These are phyloP conservation scores for Paracorniculantispora psalliotae DNA, from an alignment of 2,329 filamentous ascomycete species.

Conservation along the genomic window DNA sequence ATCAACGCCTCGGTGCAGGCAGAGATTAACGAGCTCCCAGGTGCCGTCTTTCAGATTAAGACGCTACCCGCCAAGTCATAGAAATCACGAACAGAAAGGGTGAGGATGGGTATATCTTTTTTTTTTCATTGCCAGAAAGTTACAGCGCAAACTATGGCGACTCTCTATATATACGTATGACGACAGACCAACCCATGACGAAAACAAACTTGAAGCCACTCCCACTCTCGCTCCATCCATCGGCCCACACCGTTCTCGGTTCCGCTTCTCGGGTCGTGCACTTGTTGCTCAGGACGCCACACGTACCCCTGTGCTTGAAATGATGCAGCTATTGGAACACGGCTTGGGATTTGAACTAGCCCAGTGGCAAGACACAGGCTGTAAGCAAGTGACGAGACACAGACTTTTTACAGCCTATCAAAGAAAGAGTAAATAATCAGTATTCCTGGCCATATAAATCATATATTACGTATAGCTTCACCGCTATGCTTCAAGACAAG, in stretches of 20 bases:
- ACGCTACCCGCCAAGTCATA: constrained; percentile 65
- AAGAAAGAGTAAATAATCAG: constrained; percentile 27
- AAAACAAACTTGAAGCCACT: neutral
- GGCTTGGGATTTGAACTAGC: neutral
- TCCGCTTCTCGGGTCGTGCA: neutral
- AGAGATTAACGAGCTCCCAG: constrained; percentile 80
- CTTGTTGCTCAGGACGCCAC: constrained; percentile 1
- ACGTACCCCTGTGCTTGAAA: neutral
- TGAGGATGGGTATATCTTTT: neutral
- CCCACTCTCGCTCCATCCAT: neutral
- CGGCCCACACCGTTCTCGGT: neutral
- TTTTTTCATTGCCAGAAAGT: neutral
- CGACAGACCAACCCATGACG: neutral
- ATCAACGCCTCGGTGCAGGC: constrained; percentile 89
- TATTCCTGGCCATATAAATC: constrained; percentile 25
- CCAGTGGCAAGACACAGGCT: neutral
- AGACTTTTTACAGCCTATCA: constrained; percentile 11
- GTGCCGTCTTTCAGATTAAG: constrained; percentile 94
- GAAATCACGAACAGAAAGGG: constrained; percentile 3
- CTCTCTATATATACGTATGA: neutral
- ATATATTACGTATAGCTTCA: constrained; percentile 33
- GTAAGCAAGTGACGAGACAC: no score
- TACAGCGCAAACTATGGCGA: neutral
- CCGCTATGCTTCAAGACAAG: constrained; percentile 25
- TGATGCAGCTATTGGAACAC: neutral